A percentile compares a stretch with the other conserved stretches of the same genome.
These are phyloP conservation scores for Hamigera avellanea DNA, from an alignment of 495 filamentous ascomycete genomes.

Conservation along the genomic window DNA sequence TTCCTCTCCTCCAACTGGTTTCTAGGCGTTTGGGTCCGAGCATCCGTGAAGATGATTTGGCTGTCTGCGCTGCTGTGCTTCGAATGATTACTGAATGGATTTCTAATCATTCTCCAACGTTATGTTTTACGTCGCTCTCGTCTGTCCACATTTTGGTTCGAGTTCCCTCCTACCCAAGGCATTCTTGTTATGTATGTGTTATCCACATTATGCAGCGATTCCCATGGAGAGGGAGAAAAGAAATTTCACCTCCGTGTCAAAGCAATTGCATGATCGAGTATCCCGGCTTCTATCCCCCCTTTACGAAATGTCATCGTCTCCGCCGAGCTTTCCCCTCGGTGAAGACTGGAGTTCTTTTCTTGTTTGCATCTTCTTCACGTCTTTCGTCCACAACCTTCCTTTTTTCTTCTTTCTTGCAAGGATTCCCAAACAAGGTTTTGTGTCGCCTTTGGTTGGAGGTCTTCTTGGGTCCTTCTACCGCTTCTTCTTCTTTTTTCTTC, in stretches of 20 bases:
- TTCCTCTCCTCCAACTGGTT: conserved; percentile 26
- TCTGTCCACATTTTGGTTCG: not conserved
- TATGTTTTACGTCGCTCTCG: conserved; percentile 3
- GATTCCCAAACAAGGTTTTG: not conserved
- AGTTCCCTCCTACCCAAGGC: not conserved
- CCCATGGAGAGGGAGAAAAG: not conserved
- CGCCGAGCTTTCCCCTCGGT: conserved; percentile 1
- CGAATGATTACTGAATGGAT: not conserved
- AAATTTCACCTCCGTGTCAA: not conserved
- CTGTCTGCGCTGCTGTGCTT: not conserved
- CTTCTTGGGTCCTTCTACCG: not conserved
- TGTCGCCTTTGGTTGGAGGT: not conserved
- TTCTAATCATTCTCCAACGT: not conserved
- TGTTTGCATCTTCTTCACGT: not conserved
- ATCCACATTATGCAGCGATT: conserved; percentile 2
- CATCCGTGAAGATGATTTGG: too few species aligned
- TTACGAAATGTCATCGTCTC: conserved; percentile 12
- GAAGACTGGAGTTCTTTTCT: not conserved
- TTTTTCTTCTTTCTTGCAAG: too few species aligned
- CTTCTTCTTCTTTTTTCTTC: conserved; percentile 5
- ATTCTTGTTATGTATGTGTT: not conserved
- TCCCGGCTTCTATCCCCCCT: conserved; percentile 2
- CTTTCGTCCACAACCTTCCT: not conserved
- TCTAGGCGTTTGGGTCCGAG: conserved; percentile 10
- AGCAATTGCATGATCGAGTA: conserved; percentile 1